Conservation (phyloP, 257 asterid genomes). For the Phtheirospermum japonicum region DNA sequence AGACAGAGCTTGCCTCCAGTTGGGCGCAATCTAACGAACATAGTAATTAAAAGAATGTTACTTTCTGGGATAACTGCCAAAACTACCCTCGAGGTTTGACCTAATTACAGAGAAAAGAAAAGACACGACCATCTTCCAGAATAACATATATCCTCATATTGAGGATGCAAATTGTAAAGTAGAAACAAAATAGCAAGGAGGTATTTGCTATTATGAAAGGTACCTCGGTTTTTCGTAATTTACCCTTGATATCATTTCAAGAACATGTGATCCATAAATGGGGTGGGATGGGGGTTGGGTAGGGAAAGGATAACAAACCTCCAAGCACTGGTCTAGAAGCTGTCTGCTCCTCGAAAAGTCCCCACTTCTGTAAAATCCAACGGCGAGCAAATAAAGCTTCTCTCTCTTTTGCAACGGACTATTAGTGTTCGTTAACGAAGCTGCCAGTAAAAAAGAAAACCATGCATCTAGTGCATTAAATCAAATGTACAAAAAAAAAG, state of each 20-base stretch:
- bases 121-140: background rate
- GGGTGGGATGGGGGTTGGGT: background rate
- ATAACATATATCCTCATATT: background rate
- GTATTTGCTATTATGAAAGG: background rate
- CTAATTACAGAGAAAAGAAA: background rate
- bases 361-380: slow-evolving; percentile 60
- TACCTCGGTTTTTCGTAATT: background rate
- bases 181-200: background rate
- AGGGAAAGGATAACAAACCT: slow-evolving; percentile 38
- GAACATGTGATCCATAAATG: too few relatives aligned
- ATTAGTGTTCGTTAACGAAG: slow-evolving; percentile 44
- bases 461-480: too few relatives aligned
- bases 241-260: too few relatives aligned
- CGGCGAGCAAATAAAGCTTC: slow-evolving; percentile 61
- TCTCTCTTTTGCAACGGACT: slow-evolving; percentile 63
- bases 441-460: slow-evolving; percentile 40
- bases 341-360: slow-evolving; percentile 64
- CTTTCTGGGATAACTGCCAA: background rate
- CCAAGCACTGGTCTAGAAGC: slow-evolving; percentile 56
- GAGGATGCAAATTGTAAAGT: background rate
- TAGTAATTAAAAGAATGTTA: background rate
- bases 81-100: background rate
- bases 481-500: background rate
- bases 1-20: slow-evolving; percentile 72
- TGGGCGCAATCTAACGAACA: slow-evolving; percentile 59